Conservation (phyloP, 2,329 filamentous ascomycete species). For the Monosporascus cannonballus region DNA sequence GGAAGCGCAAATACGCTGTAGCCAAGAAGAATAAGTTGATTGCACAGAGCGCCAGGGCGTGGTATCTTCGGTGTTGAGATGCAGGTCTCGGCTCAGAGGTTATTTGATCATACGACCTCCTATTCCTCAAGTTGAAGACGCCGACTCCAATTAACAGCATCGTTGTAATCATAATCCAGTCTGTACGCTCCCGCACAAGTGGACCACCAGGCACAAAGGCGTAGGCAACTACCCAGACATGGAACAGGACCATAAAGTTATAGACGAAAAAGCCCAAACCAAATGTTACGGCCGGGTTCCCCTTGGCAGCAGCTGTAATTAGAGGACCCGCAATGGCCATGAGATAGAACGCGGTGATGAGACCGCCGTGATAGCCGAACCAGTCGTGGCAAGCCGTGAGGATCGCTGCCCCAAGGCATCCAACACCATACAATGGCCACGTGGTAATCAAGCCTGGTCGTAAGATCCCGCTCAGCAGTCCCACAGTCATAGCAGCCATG, state of each 20-base stretch:
- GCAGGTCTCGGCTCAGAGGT: constrained; percentile 27
- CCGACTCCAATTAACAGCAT: constrained; percentile 83
- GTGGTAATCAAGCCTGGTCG: constrained; percentile 64
- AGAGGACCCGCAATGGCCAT: constrained; percentile 74
- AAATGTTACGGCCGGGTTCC: constrained; percentile 73
- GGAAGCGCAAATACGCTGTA: constrained; percentile 84
- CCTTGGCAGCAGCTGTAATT: constrained; percentile 68
- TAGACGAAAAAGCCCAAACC: constrained; percentile 86
- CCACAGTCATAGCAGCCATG: constrained; percentile 78
- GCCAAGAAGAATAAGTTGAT: constrained; percentile 77
- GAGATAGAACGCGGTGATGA: constrained; percentile 70
- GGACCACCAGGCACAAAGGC: constrained; percentile 95
- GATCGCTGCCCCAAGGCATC: constrained; percentile 71
- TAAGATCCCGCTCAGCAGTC: constrained; percentile 70
- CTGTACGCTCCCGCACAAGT: constrained; percentile 86
- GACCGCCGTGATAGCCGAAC: constrained; percentile 81
- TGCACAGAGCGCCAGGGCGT: constrained; percentile 54
- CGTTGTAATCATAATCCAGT: constrained; percentile 86
- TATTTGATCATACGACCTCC: constrained; percentile 37
- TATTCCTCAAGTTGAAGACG: constrained; percentile 63
- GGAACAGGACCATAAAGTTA: constrained; percentile 92
- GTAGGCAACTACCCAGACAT: constrained; percentile 97
- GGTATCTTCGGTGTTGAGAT: constrained; percentile 45
- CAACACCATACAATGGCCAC: constrained; percentile 74
- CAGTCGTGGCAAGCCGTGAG: constrained; percentile 76